Conservation (phyloP, 805 yeast genomes). For the Candida orba region DNA sequence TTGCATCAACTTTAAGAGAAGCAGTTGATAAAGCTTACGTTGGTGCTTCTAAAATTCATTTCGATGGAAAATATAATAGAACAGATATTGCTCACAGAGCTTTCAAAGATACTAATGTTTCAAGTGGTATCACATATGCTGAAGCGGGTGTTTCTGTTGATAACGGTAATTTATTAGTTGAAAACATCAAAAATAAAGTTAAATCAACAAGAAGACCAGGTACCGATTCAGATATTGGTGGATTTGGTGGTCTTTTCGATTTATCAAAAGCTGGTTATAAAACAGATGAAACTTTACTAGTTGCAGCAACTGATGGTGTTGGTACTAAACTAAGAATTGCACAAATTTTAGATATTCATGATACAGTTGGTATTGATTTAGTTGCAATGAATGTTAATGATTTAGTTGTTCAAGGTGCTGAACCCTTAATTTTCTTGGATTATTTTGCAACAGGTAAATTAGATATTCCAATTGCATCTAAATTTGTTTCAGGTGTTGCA, state of each 20-base stretch:
- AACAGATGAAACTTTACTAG: slow-evolving; percentile 71
- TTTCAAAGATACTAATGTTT: slow-evolving; percentile 46
- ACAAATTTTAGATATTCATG: slow-evolving; percentile 78
- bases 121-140: slow-evolving; percentile 69
- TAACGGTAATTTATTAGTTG: slow-evolving; percentile 85
- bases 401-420: slow-evolving; percentile 97
- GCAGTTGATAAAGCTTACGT: slow-evolving; percentile 82
- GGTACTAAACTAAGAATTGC: slow-evolving; percentile 96
- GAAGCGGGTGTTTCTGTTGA: slow-evolving; percentile 98
- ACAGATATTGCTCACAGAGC: slow-evolving; percentile 96
- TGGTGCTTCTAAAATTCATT: slow-evolving; percentile 73
- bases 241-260: slow-evolving; percentile 96
- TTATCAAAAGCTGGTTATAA: slow-evolving; percentile 78
- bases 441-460: slow-evolving; percentile 94
- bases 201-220: slow-evolving; percentile 92
- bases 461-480: slow-evolving; percentile 76
- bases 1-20: slow-evolving; percentile 62
- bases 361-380: slow-evolving; percentile 97
- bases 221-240: slow-evolving; percentile 97
- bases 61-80: slow-evolving; percentile 75
- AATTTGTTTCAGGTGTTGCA: slow-evolving; percentile 91
- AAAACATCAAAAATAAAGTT: slow-evolving; percentile 83
- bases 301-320: slow-evolving; percentile 98
- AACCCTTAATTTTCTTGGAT: slow-evolving; percentile 90
- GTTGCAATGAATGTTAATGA: slow-evolving; percentile 99